These are phyloP conservation scores for Linanthus parryae DNA, from an alignment of 148 eudicot genomes.

Conservation along the genomic window DNA sequence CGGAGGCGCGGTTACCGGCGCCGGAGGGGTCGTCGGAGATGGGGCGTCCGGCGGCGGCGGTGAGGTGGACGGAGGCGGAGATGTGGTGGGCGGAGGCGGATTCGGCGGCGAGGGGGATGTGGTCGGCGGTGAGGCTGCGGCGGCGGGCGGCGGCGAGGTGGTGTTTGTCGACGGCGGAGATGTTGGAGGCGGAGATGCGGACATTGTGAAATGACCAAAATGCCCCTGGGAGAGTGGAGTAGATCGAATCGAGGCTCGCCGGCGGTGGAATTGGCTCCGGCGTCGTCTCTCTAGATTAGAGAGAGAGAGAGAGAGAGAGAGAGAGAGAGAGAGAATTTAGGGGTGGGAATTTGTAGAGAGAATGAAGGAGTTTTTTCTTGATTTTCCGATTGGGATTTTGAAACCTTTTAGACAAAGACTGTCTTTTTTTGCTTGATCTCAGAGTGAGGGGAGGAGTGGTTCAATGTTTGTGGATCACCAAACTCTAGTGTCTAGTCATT, in stretches of 20 bases:
- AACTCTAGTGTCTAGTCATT: too few species aligned
- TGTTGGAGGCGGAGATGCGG: slow-evolving; percentile 29
- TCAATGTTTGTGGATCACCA: too few species aligned
- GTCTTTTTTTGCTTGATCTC: too few species aligned
- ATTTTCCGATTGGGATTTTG: too few species aligned
- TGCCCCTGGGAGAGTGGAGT: not conserved
- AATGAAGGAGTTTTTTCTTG: too few species aligned
- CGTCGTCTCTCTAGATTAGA: too few species aligned
- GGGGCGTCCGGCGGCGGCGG: slow-evolving; percentile 21
- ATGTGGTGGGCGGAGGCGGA: slow-evolving; percentile 31
- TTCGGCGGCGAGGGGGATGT: slow-evolving; percentile 29
- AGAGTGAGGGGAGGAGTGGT: too few species aligned
- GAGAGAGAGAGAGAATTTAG: too few species aligned
- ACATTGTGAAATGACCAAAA: slow-evolving; percentile 10
- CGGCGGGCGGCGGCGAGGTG: slow-evolving; percentile 21
- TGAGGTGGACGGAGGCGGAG: slow-evolving; percentile 24
- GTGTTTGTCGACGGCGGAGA: slow-evolving; percentile 34
- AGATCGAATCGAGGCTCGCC: not conserved
- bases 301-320: too few species aligned
- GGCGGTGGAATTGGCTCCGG: not conserved
- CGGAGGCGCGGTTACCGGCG: slow-evolving; percentile 16
- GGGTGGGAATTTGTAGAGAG: too few species aligned
- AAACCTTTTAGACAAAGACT: too few species aligned
- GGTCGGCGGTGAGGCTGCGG: slow-evolving; percentile 27
- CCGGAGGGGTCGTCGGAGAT: slow-evolving; percentile 6